phyloP scores from a whole-genome alignment of 805 yeast genomes.

The Candida andamanensis region DNA sequence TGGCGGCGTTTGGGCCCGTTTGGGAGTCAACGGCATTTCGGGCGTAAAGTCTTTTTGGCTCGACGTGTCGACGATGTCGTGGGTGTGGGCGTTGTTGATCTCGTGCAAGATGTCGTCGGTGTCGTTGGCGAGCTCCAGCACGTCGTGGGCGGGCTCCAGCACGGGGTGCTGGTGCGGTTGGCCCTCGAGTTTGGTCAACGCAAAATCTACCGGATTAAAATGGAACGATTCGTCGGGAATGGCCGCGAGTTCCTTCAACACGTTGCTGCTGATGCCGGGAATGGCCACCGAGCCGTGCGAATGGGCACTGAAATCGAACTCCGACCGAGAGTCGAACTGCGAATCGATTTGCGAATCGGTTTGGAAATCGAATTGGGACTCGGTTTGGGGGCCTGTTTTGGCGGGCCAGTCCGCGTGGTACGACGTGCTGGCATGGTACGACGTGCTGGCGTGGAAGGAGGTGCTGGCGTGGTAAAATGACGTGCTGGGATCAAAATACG shows the following conservation, averaged over 20 bases:
- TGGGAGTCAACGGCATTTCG: slow-evolving; percentile 30
- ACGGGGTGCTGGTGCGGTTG: slow-evolving; percentile 3
- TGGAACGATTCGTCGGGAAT: slow-evolving; percentile 72
- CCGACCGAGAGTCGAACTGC: background rate
- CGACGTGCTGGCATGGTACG: background rate
- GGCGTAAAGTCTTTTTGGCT: slow-evolving; percentile 13
- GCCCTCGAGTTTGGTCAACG: slow-evolving; percentile 73
- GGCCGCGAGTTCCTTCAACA: slow-evolving; percentile 61
- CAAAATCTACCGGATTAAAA: slow-evolving; percentile 62
- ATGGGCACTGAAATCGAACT: slow-evolving; percentile 6
- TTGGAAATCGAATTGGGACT: slow-evolving; percentile 24
- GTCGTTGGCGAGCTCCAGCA: slow-evolving; percentile 9
- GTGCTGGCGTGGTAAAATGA: slow-evolving; percentile 8
- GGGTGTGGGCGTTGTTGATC: slow-evolving; percentile 36
- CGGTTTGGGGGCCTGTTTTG: slow-evolving; percentile 22
- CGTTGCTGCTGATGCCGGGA: slow-evolving; percentile 43
- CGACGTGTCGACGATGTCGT: slow-evolving; percentile 22
- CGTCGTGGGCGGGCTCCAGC: too few relatives aligned
- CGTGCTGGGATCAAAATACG: slow-evolving; percentile 29
- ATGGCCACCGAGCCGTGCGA: slow-evolving; percentile 41
- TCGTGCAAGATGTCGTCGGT: slow-evolving; percentile 35
- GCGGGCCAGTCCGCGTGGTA: too few relatives aligned
- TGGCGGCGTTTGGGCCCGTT: slow-evolving; percentile 2
- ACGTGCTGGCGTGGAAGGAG: background rate
- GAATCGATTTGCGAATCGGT: slow-evolving; percentile 10